Evolutionary conservation across 169 alveolate genomes (phyloP).

Genomic region (Cryptosporidium ryanae): DNA sequence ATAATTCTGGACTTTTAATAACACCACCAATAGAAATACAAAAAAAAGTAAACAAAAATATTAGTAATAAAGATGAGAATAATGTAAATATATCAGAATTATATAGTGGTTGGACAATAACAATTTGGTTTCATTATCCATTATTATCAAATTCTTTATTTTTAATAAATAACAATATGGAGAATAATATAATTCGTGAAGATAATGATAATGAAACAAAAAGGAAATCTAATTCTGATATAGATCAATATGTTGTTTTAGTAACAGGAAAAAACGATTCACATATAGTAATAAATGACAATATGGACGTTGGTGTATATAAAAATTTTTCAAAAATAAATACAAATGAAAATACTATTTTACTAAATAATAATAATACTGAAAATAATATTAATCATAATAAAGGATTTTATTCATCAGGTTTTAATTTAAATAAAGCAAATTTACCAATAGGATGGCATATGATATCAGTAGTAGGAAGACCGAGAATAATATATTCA

Average conservation of each 20-base stretch:
- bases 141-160: slow-evolving; percentile 38
- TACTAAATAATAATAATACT: neutral
- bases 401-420: slow-evolving; percentile 56
- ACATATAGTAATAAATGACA: slow-evolving; percentile 40
- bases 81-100: slow-evolving; percentile 22
- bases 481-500: slow-evolving; percentile 50
- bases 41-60: slow-evolving; percentile 13
- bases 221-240: slow-evolving; percentile 33
- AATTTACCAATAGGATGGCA: slow-evolving; percentile 74
- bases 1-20: slow-evolving; percentile 64
- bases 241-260: slow-evolving; percentile 59
- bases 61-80: neutral
- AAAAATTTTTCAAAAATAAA: slow-evolving; percentile 35
- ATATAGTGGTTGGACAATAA: slow-evolving; percentile 70
- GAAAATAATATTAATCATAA: neutral
- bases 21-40: slow-evolving; percentile 63
- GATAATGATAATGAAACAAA: slow-evolving; percentile 6
- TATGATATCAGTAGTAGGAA: slow-evolving; percentile 69
- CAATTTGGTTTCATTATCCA: slow-evolving; percentile 74
- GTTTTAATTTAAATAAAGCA: slow-evolving; percentile 38
- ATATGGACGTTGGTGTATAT: slow-evolving; percentile 71
- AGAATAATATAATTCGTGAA: neutral
- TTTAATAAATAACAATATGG: neutral
- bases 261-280: slow-evolving; percentile 65
- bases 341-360: slow-evolving; percentile 13